Evolutionary conservation across 1,284 basidiomycete species (phyloP).

Genomic region (Irpex rosettiformis): DNA sequence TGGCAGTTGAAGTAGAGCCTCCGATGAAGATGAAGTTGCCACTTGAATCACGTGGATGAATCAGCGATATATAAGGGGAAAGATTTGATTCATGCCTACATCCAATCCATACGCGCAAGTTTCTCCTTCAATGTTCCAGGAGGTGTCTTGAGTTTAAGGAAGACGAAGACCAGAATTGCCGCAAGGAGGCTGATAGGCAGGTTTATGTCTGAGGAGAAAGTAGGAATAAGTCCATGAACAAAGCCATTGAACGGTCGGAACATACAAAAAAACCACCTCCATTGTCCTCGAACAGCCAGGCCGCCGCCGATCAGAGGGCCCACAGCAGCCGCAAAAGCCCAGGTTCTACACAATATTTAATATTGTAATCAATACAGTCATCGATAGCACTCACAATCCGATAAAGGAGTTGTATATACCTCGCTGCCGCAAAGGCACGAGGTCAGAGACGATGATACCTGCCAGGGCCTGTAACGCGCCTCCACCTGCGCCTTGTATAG

Average conservation of each 20-base stretch:
- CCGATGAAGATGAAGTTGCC: conserved; percentile 36
- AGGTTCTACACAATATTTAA: conserved; percentile 26
- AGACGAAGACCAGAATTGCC: conserved; percentile 31
- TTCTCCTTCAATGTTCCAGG: conserved; percentile 30
- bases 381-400: conserved; percentile 25
- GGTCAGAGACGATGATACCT: conserved; percentile 42
- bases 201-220: conserved; percentile 18
- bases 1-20: conserved; percentile 24
- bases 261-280: conserved; percentile 18
- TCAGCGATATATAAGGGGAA: conserved; percentile 21
- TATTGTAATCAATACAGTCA: conserved; percentile 27
- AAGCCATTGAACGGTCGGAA: not conserved
- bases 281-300: conserved; percentile 4
- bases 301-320: conserved; percentile 13
- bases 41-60: conserved; percentile 30
- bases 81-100: conserved; percentile 24
- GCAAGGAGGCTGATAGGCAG: conserved; percentile 12
- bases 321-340: conserved; percentile 31
- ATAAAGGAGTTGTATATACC: conserved; percentile 33
- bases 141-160: conserved; percentile 36
- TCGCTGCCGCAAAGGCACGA: conserved; percentile 39
- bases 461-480: conserved; percentile 39
- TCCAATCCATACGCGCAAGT: conserved; percentile 35
- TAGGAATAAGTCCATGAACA: too few relatives aligned
- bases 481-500: conserved; percentile 46